These are phyloP conservation scores for Ilex paraguariensis DNA, from an alignment of 305 asterid species.

Conservation along the genomic window DNA sequence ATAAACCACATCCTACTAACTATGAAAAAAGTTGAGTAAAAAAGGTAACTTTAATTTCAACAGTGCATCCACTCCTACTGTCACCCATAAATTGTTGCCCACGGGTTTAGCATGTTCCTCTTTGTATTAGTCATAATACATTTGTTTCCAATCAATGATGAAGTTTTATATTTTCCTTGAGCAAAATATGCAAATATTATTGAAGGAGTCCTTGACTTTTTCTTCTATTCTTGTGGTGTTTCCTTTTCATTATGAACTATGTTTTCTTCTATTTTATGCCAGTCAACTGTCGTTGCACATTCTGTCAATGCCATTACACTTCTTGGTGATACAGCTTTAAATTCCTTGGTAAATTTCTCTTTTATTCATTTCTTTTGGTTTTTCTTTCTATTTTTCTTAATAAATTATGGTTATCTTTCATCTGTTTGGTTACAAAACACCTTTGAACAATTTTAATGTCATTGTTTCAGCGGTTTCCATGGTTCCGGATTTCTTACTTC, in stretches of 20 bases:
- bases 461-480: constrained; percentile 61
- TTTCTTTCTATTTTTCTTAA: not conserved
- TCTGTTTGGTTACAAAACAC: constrained; percentile 1
- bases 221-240: not conserved
- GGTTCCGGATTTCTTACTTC: constrained; percentile 82
- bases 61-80: no score
- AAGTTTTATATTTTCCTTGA: not conserved
- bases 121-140: not conserved
- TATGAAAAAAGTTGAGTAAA: no score
- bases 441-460: constrained; percentile 11
- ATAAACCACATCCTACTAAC: no score
- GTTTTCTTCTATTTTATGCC: constrained; percentile 27
- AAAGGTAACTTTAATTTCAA: no score
- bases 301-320: constrained; percentile 66
- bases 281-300: constrained; percentile 85
- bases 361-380: constrained; percentile 2
- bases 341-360: constrained; percentile 63
- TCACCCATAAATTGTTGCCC: no score
- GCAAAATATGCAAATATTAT: not conserved
- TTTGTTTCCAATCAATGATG: not conserved
- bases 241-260: not conserved
- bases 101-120: no score
- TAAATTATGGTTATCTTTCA: constrained; percentile 7
- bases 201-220: not conserved
- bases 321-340: constrained; percentile 75